These are phyloP conservation scores for Saccharum spontaneum DNA, from an alignment of 176 grass and related monocot species.

Conservation along the genomic window DNA sequence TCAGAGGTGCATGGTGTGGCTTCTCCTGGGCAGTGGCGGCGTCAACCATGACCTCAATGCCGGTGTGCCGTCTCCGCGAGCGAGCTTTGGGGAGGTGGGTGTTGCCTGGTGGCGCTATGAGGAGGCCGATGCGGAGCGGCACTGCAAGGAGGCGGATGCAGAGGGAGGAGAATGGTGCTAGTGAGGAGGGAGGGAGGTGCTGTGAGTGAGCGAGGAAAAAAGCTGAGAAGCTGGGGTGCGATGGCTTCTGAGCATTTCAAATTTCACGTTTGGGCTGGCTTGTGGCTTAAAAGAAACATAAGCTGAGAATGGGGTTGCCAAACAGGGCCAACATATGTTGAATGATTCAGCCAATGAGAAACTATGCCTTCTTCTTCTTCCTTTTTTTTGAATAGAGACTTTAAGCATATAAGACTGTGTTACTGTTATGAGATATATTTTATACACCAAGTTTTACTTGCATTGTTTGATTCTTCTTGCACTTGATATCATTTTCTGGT, in stretches of 20 bases:
- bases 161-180: neutral
- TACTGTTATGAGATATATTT: neutral
- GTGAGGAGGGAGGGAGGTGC: neutral
- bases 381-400: neutral
- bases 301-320: neutral
- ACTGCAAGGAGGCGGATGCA: neutral
- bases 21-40: neutral
- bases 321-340: neutral
- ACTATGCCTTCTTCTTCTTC: neutral
- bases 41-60: neutral
- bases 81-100: neutral
- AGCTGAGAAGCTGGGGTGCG: neutral
- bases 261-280: neutral
- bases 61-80: neutral
- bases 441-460: neutral
- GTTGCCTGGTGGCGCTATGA: neutral
- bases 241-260: neutral
- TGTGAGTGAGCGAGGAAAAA: neutral
- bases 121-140: neutral
- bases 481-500: constrained; percentile 29
- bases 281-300: neutral
- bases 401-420: neutral
- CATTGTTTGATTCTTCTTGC: neutral
- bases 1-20: neutral
- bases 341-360: neutral